Conservation (phyloP, 1,284 basidiomycete species). For the Boletus smithii region DNA sequence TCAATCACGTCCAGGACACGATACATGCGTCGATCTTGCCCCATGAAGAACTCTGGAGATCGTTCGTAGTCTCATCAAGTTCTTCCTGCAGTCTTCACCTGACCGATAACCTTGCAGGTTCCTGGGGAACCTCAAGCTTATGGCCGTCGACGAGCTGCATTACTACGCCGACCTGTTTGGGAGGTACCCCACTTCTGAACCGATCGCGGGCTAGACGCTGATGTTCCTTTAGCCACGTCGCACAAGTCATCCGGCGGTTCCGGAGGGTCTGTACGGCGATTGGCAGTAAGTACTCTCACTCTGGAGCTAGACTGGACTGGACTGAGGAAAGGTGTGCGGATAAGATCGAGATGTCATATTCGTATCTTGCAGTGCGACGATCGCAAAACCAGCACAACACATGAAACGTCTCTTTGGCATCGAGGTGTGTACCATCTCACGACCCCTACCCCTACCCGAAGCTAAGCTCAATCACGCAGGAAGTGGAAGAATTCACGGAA, state of each 20-base stretch:
- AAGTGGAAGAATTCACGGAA: conserved; percentile 69
- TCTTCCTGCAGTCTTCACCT: not conserved
- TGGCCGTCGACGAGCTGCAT: conserved; percentile 85
- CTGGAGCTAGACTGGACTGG: not conserved
- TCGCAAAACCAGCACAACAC: conserved; percentile 73
- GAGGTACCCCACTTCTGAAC: conserved; percentile 43
- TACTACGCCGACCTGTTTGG: conserved; percentile 74
- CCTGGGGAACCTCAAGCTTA: conserved; percentile 69
- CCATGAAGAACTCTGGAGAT: conserved; percentile 81
- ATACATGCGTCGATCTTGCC: conserved; percentile 85
- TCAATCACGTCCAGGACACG: conserved; percentile 63
- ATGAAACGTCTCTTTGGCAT: conserved; percentile 78
- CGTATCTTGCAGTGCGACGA: conserved; percentile 88
- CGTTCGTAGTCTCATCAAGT: conserved; percentile 37
- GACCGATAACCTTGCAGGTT: conserved; percentile 45
- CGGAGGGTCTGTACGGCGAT: conserved; percentile 80
- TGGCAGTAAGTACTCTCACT: conserved; percentile 61
- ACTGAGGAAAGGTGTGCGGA: not conserved
- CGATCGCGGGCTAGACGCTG: not conserved
- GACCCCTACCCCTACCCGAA: not conserved
- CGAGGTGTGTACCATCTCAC: conserved; percentile 32
- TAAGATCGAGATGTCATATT: conserved; percentile 63
- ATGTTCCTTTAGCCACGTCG: conserved; percentile 60
- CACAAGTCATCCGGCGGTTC: conserved; percentile 72
- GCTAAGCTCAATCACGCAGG: conserved; percentile 24